Evolutionary conservation across 2,329 filamentous ascomycete species (phyloP).

Genomic region (Salinomyces thailandicus): DNA sequence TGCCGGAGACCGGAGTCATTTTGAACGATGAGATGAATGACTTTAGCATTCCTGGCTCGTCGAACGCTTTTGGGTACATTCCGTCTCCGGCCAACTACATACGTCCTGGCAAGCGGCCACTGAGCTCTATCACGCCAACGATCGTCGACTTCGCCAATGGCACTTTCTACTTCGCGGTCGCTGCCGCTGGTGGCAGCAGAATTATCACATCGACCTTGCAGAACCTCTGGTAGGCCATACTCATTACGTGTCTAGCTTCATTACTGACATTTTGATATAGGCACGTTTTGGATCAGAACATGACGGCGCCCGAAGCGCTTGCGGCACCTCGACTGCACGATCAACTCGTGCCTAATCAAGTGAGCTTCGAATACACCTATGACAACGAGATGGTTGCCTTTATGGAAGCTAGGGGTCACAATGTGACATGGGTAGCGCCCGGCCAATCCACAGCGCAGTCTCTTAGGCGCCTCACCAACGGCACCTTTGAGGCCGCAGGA

Average conservation of each 20-base stretch:
- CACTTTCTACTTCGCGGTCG: conserved; percentile 56
- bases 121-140: conserved; percentile 72
- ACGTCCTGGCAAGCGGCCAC: conserved; percentile 65
- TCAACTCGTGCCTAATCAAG: conserved; percentile 63
- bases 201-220: conserved; percentile 76
- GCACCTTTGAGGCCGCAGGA: conserved; percentile 64
- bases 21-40: conserved; percentile 55
- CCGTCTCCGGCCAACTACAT: conserved; percentile 75
- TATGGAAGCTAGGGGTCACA: conserved; percentile 56
- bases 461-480: conserved; percentile 50
- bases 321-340: conserved; percentile 63
- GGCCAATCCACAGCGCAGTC: conserved; percentile 62
- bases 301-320: conserved; percentile 53
- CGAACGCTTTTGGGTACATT: conserved; percentile 76
- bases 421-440: conserved; percentile 56
- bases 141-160: conserved; percentile 60
- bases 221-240: conserved; percentile 49
- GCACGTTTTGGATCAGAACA: conserved; percentile 56
- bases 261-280: background rate
- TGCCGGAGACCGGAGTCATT: conserved; percentile 72
- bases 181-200: conserved; percentile 66
- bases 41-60: conserved; percentile 70
- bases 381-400: conserved; percentile 53
- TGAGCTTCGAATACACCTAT: conserved; percentile 59
- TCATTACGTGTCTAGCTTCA: too few relatives aligned